These are phyloP conservation scores for Colletotrichum tabaci DNA, from an alignment of 2,329 filamentous ascomycete species.

Conservation along the genomic window DNA sequence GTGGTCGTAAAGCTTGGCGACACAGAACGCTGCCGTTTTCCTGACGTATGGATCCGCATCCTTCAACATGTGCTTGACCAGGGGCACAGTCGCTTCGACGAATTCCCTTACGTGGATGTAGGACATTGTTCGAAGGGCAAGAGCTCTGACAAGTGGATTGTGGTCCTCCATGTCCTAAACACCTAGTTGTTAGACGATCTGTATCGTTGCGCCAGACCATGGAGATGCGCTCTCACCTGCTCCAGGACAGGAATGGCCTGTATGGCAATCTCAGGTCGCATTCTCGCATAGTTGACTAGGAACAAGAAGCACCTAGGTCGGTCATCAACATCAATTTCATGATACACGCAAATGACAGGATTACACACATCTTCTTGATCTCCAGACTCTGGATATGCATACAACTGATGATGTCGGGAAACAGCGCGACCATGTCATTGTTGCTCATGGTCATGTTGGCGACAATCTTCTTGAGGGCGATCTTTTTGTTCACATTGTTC, in stretches of 20 bases:
- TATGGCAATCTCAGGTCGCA: conserved; percentile 93
- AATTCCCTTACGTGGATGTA: conserved; percentile 98
- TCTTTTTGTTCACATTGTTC: conserved; percentile 95
- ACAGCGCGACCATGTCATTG: conserved; percentile 98
- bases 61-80: conserved; percentile 85
- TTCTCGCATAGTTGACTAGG: conserved; percentile 94
- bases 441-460: conserved; percentile 99
- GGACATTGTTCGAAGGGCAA: conserved; percentile 94
- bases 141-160: conserved; percentile 92
- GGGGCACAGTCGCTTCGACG: conserved; percentile 88
- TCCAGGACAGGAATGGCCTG: conserved; percentile 92
- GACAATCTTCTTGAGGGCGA: conserved; percentile 98
- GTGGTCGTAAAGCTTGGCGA: conserved; percentile 98
- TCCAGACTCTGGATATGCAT: conserved; percentile 96
- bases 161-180: conserved; percentile 89
- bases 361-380: conserved; percentile 97
- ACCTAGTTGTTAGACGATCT: conserved; percentile 37
- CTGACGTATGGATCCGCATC: conserved; percentile 96
- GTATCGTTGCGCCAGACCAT: not conserved
- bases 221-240: conserved; percentile 69
- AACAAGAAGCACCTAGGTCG: conserved; percentile 91
- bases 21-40: conserved; percentile 96
- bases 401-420: conserved; percentile 94
- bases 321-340: not conserved
- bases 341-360: not conserved